These are phyloP conservation scores for Aspergillus sp. DNA, from an alignment of 2,329 filamentous ascomycete species.

Conservation along the genomic window DNA sequence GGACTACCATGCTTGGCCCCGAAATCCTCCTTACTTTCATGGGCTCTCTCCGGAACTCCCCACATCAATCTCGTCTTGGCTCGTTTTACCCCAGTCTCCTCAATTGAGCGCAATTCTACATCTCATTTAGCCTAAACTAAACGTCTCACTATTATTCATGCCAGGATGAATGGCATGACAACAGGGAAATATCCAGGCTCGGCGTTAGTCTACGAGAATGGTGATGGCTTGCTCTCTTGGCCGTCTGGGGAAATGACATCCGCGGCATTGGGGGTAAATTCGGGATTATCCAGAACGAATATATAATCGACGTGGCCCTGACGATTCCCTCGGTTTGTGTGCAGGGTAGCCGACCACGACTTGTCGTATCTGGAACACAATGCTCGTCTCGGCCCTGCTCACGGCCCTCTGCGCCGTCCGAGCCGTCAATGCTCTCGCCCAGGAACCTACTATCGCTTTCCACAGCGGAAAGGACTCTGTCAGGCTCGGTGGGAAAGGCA, in stretches of 20 bases:
- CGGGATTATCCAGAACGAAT: not conserved
- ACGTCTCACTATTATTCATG: not conserved
- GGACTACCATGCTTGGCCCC: not conserved
- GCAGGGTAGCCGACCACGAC: not conserved
- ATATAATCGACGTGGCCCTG: not conserved
- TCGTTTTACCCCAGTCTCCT: not conserved
- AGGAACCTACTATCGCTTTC: not conserved
- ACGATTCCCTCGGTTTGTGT: not conserved
- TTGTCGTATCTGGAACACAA: not conserved
- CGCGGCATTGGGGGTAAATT: not conserved
- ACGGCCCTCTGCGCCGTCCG: not conserved
- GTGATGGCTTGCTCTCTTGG: not conserved
- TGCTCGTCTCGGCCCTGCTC: not conserved
- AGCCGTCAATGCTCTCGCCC: not conserved
- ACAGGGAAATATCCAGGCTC: not conserved
- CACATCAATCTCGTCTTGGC: not conserved
- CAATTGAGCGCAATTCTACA: not conserved
- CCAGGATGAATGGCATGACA: no score
- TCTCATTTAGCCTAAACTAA: not conserved
- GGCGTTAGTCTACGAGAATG: not conserved
- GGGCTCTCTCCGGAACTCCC: not conserved
- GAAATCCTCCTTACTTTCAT: not conserved
- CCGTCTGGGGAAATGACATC: not conserved
- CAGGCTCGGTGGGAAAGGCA: not conserved
- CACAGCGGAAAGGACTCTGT: not conserved